phyloP scores from a whole-genome alignment of 192 early-diverging fungal species.

The Podila epicladia region DNA sequence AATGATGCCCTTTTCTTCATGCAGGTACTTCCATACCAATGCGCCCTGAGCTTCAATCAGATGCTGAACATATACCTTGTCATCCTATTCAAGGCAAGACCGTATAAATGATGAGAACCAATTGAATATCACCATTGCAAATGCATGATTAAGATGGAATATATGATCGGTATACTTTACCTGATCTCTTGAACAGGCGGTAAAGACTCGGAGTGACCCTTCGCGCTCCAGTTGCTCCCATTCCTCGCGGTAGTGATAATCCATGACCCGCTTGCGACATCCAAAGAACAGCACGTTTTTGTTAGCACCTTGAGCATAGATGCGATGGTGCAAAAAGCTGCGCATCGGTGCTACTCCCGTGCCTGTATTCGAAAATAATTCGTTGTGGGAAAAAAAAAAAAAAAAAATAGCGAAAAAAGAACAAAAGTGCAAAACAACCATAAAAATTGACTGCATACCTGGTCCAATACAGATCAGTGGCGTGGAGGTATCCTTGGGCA shows the following conservation, averaged over 20 bases:
- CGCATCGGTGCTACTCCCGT: slow-evolving; percentile 96
- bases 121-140: neutral
- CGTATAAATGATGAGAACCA: neutral
- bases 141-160: slow-evolving; percentile 23
- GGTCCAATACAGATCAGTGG: slow-evolving; percentile 89
- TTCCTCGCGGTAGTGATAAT: slow-evolving; percentile 80
- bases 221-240: slow-evolving; percentile 63
- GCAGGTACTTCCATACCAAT: slow-evolving; percentile 73
- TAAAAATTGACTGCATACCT: slow-evolving; percentile 47
- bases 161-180: slow-evolving; percentile 25
- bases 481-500: slow-evolving; percentile 61
- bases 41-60: slow-evolving; percentile 64
- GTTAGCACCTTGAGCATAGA: slow-evolving; percentile 37
- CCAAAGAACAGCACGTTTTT: slow-evolving; percentile 90
- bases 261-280: slow-evolving; percentile 72
- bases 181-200: slow-evolving; percentile 92
- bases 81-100: slow-evolving; percentile 45
- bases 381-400: neutral
- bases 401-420: neutral
- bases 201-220: slow-evolving; percentile 66
- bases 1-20: slow-evolving; percentile 63
- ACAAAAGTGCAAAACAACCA: neutral
- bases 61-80: slow-evolving; percentile 88
- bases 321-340: slow-evolving; percentile 43
- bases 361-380: slow-evolving; percentile 38